A percentile compares a stretch with the other conserved stretches of the same genome.
phyloP scores from a whole-genome alignment of 163 green algal species.

The Picocystis sp. region DNA sequence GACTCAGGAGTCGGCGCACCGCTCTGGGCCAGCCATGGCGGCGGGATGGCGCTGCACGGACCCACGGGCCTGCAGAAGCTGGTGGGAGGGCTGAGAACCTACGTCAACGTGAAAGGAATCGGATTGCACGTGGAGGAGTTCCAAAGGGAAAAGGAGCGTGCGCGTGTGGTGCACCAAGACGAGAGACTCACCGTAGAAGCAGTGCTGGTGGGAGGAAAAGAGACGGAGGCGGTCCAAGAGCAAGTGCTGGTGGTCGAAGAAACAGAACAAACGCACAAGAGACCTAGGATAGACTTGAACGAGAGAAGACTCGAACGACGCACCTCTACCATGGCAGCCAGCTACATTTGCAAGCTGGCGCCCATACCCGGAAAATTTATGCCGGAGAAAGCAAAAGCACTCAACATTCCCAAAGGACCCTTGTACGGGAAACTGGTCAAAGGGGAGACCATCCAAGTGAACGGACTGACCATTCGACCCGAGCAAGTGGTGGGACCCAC shows the following conservation, averaged over 20 bases:
- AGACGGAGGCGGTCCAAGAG: too few species aligned
- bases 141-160: background rate
- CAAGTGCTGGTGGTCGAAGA: too few species aligned
- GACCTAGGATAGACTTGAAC: slow-evolving; percentile 22
- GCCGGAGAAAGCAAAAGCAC: slow-evolving; percentile 34
- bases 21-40: slow-evolving; percentile 9
- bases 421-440: slow-evolving; percentile 12
- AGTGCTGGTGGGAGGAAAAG: background rate
- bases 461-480: slow-evolving; percentile 3
- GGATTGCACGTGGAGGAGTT: slow-evolving; percentile 23
- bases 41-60: slow-evolving; percentile 26
- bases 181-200: background rate
- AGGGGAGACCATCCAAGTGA: slow-evolving; percentile 15
- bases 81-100: slow-evolving; percentile 37
- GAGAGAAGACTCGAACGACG: slow-evolving; percentile 3
- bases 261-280: too few species aligned
- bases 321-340: slow-evolving; percentile 7
- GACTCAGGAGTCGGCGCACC: slow-evolving; percentile 19
- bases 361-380: slow-evolving; percentile 61
- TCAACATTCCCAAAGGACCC: slow-evolving; percentile 49
- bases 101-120: slow-evolving; percentile 29
- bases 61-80: slow-evolving; percentile 28
- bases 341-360: slow-evolving; percentile 51
- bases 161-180: background rate
- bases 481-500: slow-evolving; percentile 22